Evolutionary conservation across 2,329 filamentous ascomycete genomes (phyloP), one percentile per base, ranked within the genome.

Genomic region (Incumbomyces lentus): DNA sequence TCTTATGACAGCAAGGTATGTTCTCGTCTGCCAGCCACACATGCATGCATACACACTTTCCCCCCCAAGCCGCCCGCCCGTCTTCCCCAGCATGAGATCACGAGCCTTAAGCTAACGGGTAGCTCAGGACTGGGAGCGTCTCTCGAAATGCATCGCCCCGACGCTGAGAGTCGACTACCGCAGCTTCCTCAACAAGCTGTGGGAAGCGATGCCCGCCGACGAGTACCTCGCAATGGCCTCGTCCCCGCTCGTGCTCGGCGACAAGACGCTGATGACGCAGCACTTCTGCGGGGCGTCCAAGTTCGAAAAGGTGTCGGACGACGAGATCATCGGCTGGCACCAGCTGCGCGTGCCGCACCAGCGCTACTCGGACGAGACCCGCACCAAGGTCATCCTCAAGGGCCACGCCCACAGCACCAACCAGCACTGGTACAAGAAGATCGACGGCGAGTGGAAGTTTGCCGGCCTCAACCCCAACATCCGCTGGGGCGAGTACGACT

Each of bases 91-190:
- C n/a, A n/a, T n/a, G n/a, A 31, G 26, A 14, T 12, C n/a, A 13
- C 14, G 19, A 41, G 31, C 35, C 10, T 14, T 11, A 6, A 44
- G 42, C 47, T 14, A 48, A 42, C 26, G 8, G 16, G 13, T 11
- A 33, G 18, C 33, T 10, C 36, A 67, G 63, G 64, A 69, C 53
- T 68, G 64, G 65, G 57, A 59, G 17, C 63, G 65, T 18, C 60
- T 69, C 10, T 58, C 58, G 45, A 59, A 59, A 30, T 66, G 67
- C 55, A 63, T 73, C 37, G 68, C 70, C 11, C 69, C 70, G 2
- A 64, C 70, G 62, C 52, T 78, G 62, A 62, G 82, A 72, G 74
- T 87, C 57, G 84, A 88, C 70, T 88, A 88, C 73, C 76, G 75
- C 42, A 71, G 73, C 34, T 76, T 81, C 62, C 71, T 78, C 44